A percentile compares a stretch with the other conserved stretches of the same genome.
These are phyloP conservation scores for Galeopsis tetrahit DNA, from an alignment of 257 asterid genomes.

Conservation along the genomic window DNA sequence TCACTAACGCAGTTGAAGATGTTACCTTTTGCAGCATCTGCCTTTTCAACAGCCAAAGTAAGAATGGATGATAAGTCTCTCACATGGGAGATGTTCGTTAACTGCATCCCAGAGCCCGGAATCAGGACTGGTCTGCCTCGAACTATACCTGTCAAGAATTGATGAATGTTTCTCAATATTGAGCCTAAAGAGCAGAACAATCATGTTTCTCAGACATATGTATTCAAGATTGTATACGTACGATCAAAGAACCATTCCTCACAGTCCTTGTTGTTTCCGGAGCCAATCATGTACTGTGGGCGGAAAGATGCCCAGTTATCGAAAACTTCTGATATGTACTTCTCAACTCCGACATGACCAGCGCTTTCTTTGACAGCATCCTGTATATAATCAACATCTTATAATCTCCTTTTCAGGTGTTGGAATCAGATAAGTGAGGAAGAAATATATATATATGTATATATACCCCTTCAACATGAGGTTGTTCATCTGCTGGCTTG, in stretches of 20 bases:
- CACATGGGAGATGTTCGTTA: conserved; percentile 87
- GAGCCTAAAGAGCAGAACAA: conserved; percentile 20
- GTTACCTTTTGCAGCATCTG: conserved; percentile 67
- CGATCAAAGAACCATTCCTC: conserved; percentile 99
- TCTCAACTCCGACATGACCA: conserved; percentile 91
- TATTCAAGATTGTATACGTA: conserved; percentile 45
- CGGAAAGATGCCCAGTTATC: conserved; percentile 81
- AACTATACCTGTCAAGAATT: conserved; percentile 64
- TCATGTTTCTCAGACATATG: neutral
- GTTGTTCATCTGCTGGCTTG: conserved; percentile 90
- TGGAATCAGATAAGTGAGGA: neutral
- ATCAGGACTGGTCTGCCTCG: conserved; percentile 80
- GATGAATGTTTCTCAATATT: neutral
- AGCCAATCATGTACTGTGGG: conserved; percentile 96
- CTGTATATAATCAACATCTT: conserved; percentile 46
- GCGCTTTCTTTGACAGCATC: conserved; percentile 89
- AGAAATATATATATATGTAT: conserved; percentile 40
- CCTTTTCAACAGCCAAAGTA: conserved; percentile 70
- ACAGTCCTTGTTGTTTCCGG: conserved; percentile 97
- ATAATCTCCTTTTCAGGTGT: neutral
- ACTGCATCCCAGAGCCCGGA: conserved; percentile 94
- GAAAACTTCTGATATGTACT: conserved; percentile 73
- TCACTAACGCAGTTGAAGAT: conserved; percentile 91
- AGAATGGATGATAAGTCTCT: conserved; percentile 91
- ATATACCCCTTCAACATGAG: conserved; percentile 96